Percentiles rank a stretch among this genome's conserved stretches.
Conservation (phyloP, 1,284 basidiomycete genomes). For the Ceratobasidium theobromae region DNA sequence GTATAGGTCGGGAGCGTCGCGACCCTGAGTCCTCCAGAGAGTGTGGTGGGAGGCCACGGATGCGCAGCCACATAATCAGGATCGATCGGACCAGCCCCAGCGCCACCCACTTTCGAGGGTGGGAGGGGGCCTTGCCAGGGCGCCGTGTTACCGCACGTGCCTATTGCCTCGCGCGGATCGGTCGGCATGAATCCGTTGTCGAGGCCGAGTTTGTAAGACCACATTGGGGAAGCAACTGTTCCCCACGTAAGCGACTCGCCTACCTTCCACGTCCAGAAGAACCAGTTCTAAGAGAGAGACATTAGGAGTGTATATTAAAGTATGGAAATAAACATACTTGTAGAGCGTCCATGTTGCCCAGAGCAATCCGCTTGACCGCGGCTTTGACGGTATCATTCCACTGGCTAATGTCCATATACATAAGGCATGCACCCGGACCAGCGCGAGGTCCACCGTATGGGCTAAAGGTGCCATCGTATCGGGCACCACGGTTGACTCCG, state of each 20-base stretch:
- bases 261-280: conserved; percentile 96
- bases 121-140: conserved; percentile 53
- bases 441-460: conserved; percentile 36
- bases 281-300: conserved; percentile 65
- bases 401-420: conserved; percentile 69
- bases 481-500: conserved; percentile 51
- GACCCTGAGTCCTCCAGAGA: conserved; percentile 48
- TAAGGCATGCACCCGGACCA: conserved; percentile 47
- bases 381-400: conserved; percentile 64
- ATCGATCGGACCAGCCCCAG: conserved; percentile 37
- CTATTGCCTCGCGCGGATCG: conserved; percentile 73
- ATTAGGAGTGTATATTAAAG: not conserved
- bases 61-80: conserved; percentile 49
- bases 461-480: conserved; percentile 46
- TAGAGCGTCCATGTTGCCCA: conserved; percentile 56
- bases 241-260: conserved; percentile 56
- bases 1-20: conserved; percentile 67
- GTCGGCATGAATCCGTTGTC: conserved; percentile 84
- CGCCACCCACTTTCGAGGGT: conserved; percentile 76
- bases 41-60: conserved; percentile 62
- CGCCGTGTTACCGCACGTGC: conserved; percentile 59
- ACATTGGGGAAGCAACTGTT: conserved; percentile 73
- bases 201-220: conserved; percentile 86
- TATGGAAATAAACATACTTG: conserved; percentile 38
- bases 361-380: conserved; percentile 63